phyloP scores from a whole-genome alignment of 495 filamentous ascomycete genomes.

The Geoglossum glabrum region DNA sequence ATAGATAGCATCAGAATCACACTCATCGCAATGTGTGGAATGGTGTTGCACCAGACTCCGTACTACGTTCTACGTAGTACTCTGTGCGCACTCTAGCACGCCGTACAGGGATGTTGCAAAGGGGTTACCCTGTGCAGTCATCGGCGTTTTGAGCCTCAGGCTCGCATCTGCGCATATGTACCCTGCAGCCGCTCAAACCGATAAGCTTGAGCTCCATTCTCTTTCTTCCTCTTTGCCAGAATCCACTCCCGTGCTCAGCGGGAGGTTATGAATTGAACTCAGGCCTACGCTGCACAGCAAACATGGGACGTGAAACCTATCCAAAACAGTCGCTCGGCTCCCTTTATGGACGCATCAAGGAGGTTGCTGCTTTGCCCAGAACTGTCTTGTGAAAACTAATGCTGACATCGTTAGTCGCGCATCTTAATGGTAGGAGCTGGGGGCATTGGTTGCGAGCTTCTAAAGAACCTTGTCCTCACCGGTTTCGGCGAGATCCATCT shows the following conservation, averaged over 20 bases:
- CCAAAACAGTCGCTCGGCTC: constrained; percentile 40
- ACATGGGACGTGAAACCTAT: constrained; percentile 17
- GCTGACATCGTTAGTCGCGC: constrained; percentile 38
- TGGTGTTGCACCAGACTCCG: too few relatives aligned
- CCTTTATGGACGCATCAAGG: constrained; percentile 39
- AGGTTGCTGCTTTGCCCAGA: constrained; percentile 26
- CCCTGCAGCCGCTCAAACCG: background rate
- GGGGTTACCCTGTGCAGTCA: too few relatives aligned
- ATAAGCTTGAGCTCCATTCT: background rate
- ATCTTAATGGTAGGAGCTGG: constrained; percentile 91
- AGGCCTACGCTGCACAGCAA: constrained; percentile 2
- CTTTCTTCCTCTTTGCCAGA: background rate
- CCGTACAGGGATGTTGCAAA: too few relatives aligned
- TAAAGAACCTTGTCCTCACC: constrained; percentile 87
- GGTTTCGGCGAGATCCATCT: constrained; percentile 93
- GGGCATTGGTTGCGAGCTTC: constrained; percentile 90
- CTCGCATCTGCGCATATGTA: background rate
- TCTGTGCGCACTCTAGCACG: too few relatives aligned
- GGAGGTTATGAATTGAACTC: background rate
- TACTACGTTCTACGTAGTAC: too few relatives aligned
- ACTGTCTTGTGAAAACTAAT: background rate
- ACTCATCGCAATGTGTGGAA: too few relatives aligned
- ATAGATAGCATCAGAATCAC: too few relatives aligned
- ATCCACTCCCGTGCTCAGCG: background rate
- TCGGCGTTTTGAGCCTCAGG: background rate